Evolutionary conservation across 768 basidiomycete species (phyloP), one percentile per base, ranked within the genome.

Genomic region (Boletus subcaerulescens): DNA sequence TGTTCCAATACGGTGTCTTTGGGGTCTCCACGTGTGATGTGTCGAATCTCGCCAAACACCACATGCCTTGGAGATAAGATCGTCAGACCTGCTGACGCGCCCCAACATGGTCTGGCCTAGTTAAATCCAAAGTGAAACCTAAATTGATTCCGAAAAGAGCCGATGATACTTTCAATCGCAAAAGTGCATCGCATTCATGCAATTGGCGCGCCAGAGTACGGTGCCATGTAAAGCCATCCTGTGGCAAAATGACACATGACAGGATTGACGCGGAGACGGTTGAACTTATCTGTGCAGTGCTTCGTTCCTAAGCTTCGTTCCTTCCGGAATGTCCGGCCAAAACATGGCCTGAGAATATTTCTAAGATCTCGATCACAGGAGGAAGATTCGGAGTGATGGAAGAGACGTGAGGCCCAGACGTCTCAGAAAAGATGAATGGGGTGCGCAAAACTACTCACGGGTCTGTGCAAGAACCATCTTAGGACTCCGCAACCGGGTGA

Each of bases 221-320:
- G 38, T 39, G 5, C 17, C 38, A 39, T 35, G 12, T 39, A 43
- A 20, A 39, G 44, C 60, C 54, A 56, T 59, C 51, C 59, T 61
- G 56, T 64, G 48, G 48, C 55, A 31, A 67, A 58, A 59, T 63
- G 50, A 36, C 18, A 57, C 29, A 9, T 45, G 54, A 56, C 48
- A 47, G 46, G 65, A 69, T 65, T 58, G 61, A 51, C n/a, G n/a
- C n/a, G n/a, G n/a, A n/a, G n/a, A n/a, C 59, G 26, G 26, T 29
- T 29, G 49, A 48, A 48, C 44, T 49, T 53, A 64, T 59, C 62
- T 57, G 56, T 35, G 20, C 41, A 33, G 38, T 38, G 45, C 45
- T 36, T 31, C 32, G 59, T 57, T 52, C 55, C 58, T 58, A 47
- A 33, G 36, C 26, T 36, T 35, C 45, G 42, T 26, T 56, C 49